A percentile compares a stretch with the other conserved stretches of the same genome.
Conservation (phyloP, 129 eudicot species). For the Daucus carota region DNA sequence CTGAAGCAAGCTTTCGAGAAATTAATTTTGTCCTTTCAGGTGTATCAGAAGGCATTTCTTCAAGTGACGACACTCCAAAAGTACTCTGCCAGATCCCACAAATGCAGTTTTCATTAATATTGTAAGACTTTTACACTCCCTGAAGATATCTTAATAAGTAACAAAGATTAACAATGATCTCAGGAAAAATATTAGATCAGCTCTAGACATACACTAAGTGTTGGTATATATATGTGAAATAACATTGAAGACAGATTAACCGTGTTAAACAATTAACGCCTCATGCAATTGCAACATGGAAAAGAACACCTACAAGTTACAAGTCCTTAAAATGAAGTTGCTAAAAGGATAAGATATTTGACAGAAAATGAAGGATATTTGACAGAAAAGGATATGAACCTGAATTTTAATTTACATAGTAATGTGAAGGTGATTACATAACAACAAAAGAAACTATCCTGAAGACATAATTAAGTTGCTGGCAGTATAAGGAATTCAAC, state of each 20-base stretch:
- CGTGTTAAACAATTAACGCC: background rate
- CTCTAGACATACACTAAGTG: background rate
- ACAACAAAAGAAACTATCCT: background rate
- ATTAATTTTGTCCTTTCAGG: constrained; percentile 3
- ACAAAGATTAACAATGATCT: background rate
- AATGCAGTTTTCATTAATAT: background rate
- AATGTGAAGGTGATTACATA: background rate
- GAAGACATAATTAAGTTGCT: background rate
- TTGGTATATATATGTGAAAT: background rate
- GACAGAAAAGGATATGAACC: background rate
- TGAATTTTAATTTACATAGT: background rate
- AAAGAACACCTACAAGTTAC: background rate
- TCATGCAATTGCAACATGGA: background rate
- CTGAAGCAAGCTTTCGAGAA: constrained; percentile 90
- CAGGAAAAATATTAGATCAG: background rate
- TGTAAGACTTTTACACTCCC: background rate
- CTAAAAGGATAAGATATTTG: constrained; percentile 4
- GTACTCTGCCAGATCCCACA: constrained; percentile 4
- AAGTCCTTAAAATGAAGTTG: background rate
- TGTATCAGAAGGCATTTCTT: constrained; percentile 63
- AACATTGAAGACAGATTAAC: background rate
- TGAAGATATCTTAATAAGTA: background rate
- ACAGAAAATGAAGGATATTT: too few species aligned
- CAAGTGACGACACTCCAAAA: constrained; percentile 87
- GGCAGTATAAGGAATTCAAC: background rate